Evolutionary conservation across 495 filamentous ascomycete species (phyloP).

Genomic region (Talaromyces nanjingensis): DNA sequence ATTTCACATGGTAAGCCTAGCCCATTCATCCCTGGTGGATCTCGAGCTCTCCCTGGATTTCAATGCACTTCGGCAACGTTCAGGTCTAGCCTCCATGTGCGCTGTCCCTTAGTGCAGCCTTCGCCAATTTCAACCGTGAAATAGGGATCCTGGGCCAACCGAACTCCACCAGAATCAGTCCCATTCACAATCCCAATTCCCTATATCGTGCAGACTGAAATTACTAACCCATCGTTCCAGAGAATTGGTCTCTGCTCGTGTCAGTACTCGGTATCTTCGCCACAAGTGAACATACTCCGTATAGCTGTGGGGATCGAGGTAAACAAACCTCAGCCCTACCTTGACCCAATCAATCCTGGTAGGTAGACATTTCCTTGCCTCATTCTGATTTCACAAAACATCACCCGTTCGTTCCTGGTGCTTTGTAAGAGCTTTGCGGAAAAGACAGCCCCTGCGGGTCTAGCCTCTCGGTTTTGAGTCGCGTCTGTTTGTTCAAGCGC

Average conservation of each 20-base stretch:
- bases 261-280: not conserved
- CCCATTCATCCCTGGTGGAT: not conserved
- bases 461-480: not conserved
- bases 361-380: not conserved
- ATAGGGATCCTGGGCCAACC: not conserved
- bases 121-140: not conserved
- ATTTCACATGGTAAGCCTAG: not conserved
- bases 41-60: not conserved
- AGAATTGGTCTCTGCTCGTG: not conserved
- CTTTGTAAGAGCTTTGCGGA: not conserved
- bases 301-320: not conserved
- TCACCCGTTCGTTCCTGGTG: not conserved
- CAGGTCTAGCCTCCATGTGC: not conserved
- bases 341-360: constrained; percentile 1
- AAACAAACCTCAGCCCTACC: constrained; percentile 1
- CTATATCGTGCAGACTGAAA: not conserved
- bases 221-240: not conserved
- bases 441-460: not conserved
- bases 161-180: not conserved
- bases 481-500: not conserved
- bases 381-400: not conserved
- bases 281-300: not conserved
- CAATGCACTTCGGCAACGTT: not conserved
- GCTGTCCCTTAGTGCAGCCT: not conserved
- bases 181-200: not conserved